phyloP scores from a whole-genome alignment of 129 eudicot species.

The Saposhnikovia divaricata region DNA sequence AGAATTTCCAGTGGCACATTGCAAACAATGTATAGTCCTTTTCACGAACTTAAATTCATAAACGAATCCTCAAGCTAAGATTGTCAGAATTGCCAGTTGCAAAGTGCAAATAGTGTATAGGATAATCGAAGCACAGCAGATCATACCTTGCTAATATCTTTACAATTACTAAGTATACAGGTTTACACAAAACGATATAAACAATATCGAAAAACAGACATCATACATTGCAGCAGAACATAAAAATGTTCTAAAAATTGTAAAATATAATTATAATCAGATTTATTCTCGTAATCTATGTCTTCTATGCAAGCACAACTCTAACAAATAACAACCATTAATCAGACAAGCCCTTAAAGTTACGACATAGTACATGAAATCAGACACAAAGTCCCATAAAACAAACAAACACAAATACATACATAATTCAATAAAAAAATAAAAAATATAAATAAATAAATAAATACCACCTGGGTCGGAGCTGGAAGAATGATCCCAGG shows the following conservation, averaged over 20 bases:
- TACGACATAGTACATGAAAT: neutral
- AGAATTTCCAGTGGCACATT: neutral
- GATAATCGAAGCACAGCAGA: neutral
- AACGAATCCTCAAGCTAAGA: too few relatives aligned
- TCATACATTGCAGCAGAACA: neutral
- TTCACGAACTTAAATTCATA: too few relatives aligned
- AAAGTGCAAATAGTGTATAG: neutral
- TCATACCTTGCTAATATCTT: neutral
- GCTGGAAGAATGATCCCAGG: conserved; percentile 54
- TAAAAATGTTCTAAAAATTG: too few relatives aligned
- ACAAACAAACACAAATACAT: neutral
- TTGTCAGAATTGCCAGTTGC: neutral
- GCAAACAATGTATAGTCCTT: neutral
- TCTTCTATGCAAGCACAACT: too few relatives aligned
- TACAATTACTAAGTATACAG: neutral
- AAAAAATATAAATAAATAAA: neutral
- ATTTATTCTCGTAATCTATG: too few relatives aligned
- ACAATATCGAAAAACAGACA: neutral
- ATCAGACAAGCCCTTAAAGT: too few relatives aligned
- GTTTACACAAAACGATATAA: neutral
- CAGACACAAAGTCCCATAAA: neutral
- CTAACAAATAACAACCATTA: too few relatives aligned
- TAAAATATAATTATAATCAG: too few relatives aligned
- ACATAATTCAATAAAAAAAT: neutral
- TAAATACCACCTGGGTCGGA: conserved; percentile 29